Conservation (phyloP, 352 stramenopile species). For the Pilasporangium apinafurcum region DNA sequence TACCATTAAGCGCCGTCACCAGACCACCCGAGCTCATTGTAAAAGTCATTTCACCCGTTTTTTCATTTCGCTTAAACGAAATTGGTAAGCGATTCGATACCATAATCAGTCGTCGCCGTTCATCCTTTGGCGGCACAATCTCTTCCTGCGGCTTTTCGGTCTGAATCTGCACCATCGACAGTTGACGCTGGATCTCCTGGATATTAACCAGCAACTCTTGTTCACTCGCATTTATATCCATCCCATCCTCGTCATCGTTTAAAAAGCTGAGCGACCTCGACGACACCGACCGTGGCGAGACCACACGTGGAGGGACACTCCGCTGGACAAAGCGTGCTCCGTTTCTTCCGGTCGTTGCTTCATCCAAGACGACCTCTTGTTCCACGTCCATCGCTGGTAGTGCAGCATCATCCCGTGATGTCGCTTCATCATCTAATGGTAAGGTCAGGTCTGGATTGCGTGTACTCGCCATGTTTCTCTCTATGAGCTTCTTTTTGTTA, state of each 20-base stretch:
- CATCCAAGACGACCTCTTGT: too few species aligned
- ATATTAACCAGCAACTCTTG: slow-evolving; percentile 89
- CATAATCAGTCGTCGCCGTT: slow-evolving; percentile 81
- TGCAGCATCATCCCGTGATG: too few species aligned
- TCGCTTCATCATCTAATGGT: too few species aligned
- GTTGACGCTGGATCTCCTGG: slow-evolving; percentile 86
- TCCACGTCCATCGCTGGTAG: too few species aligned
- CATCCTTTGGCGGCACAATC: slow-evolving; percentile 49
- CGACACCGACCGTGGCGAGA: slow-evolving; percentile 15
- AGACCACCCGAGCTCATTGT: slow-evolving; percentile 85
- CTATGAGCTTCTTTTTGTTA: too few species aligned
- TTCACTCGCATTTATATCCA: slow-evolving; percentile 76
- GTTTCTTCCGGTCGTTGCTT: too few species aligned
- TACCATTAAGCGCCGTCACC: slow-evolving; percentile 85
- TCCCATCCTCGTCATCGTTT: slow-evolving; percentile 53
- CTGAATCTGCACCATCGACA: slow-evolving; percentile 84
- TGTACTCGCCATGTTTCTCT: too few species aligned
- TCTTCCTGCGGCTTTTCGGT: slow-evolving; percentile 73
- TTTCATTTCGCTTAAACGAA: slow-evolving; percentile 80
- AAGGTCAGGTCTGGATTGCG: too few species aligned
- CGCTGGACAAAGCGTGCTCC: too few species aligned
- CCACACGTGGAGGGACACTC: too few species aligned
- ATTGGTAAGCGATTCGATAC: slow-evolving; percentile 90
- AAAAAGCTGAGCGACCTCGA: slow-evolving; percentile 12
- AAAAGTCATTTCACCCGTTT: slow-evolving; percentile 83